A percentile compares a stretch with the other conserved stretches of the same genome.
Evolutionary conservation across 2,329 filamentous ascomycete species (phyloP).

Genomic region (Scedosporium dehoogii): DNA sequence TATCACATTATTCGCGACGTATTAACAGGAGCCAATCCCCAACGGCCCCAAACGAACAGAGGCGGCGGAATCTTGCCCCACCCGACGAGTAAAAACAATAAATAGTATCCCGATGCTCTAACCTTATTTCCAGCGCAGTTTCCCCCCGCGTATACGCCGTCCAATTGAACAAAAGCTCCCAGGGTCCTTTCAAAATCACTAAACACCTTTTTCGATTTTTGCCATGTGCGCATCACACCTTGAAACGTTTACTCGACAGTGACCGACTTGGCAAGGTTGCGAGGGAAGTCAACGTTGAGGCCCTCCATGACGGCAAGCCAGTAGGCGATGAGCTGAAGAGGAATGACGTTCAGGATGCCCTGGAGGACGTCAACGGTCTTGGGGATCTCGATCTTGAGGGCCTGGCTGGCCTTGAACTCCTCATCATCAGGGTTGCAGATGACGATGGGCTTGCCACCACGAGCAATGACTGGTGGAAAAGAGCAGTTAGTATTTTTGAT

Average conservation of each 20-base stretch:
- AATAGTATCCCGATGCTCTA: conserved; percentile 2
- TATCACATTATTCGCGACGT: not conserved
- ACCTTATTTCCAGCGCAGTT: conserved; percentile 2
- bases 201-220: not conserved
- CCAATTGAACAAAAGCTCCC: not conserved
- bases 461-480: conserved; percentile 66
- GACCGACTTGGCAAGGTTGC: conserved; percentile 97
- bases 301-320: conserved; percentile 96
- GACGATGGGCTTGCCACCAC: conserved; percentile 91
- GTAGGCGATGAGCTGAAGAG: conserved; percentile 95
- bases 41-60: not conserved
- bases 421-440: conserved; percentile 89
- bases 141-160: conserved; percentile 3
- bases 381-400: conserved; percentile 95
- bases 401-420: conserved; percentile 81
- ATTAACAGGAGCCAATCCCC: not conserved
- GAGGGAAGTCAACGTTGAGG: conserved; percentile 95
- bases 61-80: not conserved
- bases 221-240: not conserved
- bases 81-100: not conserved
- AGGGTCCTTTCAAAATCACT: not conserved
- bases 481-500: conserved; percentile 2
- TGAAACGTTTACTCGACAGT: conserved; percentile 72
- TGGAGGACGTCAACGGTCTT: conserved; percentile 92
- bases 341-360: conserved; percentile 95